phyloP scores from a whole-genome alignment of 1,284 basidiomycete species.

The Sanghuangporus sanghuang region DNA sequence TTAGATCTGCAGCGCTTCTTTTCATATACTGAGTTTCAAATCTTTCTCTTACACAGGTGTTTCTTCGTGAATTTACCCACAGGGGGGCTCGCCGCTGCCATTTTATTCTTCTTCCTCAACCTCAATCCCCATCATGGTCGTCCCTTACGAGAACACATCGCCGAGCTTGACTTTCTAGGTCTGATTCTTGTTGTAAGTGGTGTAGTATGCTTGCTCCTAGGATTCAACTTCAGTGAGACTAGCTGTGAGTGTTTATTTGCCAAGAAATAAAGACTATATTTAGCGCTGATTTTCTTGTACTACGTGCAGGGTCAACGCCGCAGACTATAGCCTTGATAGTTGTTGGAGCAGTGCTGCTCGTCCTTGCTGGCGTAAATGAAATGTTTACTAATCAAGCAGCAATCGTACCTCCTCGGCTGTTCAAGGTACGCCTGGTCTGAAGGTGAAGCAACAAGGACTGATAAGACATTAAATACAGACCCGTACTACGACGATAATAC shows the following conservation, averaged over 20 bases:
- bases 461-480: slow-evolving; percentile 37
- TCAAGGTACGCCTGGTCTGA: slow-evolving; percentile 43
- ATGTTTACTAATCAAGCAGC: slow-evolving; percentile 66
- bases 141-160: slow-evolving; percentile 51
- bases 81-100: slow-evolving; percentile 63
- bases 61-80: slow-evolving; percentile 80
- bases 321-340: slow-evolving; percentile 72
- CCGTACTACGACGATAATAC: slow-evolving; percentile 64
- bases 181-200: slow-evolving; percentile 67
- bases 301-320: slow-evolving; percentile 30
- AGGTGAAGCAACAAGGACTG: slow-evolving; percentile 1
- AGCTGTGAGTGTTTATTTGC: slow-evolving; percentile 41
- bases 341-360: slow-evolving; percentile 57
- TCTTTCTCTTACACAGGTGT: slow-evolving; percentile 38
- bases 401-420: slow-evolving; percentile 77
- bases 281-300: background rate
- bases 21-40: background rate
- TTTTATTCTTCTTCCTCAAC: slow-evolving; percentile 80
- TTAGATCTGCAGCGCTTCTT: slow-evolving; percentile 24
- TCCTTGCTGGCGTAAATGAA: slow-evolving; percentile 61
- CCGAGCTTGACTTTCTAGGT: slow-evolving; percentile 76
- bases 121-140: slow-evolving; percentile 68
- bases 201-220: slow-evolving; percentile 73
- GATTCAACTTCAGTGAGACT: slow-evolving; percentile 74
- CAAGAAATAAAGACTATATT: background rate